These are phyloP conservation scores for Ophiostoma piceae DNA, from an alignment of 2,329 filamentous ascomycete species.

Conservation along the genomic window DNA sequence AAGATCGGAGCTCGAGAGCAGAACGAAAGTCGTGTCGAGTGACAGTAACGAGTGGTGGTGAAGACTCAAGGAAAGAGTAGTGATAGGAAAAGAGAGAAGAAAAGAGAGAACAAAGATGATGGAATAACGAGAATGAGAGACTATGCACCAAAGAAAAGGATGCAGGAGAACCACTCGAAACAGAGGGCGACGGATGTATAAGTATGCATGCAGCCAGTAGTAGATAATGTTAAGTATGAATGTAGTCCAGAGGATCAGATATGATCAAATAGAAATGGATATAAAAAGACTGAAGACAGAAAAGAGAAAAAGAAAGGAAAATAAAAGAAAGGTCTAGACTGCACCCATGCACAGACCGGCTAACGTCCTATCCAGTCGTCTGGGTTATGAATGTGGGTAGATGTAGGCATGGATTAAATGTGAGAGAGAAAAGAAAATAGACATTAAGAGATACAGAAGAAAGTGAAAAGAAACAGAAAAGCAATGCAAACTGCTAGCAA, in stretches of 20 bases:
- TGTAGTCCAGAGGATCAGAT: background rate
- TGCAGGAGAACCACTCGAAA: conserved; percentile 5
- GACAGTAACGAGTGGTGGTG: background rate
- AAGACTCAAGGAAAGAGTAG: background rate
- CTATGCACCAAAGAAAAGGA: background rate
- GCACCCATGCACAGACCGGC: background rate
- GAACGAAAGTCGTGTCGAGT: conserved; percentile 1
- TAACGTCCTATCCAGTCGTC: conserved; percentile 5
- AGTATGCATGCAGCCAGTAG: background rate
- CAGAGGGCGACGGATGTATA: background rate
- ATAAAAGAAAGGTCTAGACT: conserved; percentile 1
- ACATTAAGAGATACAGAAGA: background rate
- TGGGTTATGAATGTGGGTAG: background rate
- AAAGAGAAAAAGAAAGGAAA: background rate
- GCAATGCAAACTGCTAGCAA: background rate
- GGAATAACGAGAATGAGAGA: conserved; percentile 23
- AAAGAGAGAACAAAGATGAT: conserved; percentile 21
- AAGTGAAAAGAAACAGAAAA: background rate
- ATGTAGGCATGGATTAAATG: background rate
- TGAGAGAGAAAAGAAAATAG: background rate
- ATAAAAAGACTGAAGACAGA: too few relatives aligned
- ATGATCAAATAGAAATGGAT: background rate
- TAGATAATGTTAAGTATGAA: background rate
- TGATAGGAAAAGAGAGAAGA: conserved; percentile 12
- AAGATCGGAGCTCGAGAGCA: background rate